Evolutionary conservation across 495 filamentous ascomycete species (phyloP), one percentile per base, ranked within the genome.

Genomic region (Aspergillus mulundensis): DNA sequence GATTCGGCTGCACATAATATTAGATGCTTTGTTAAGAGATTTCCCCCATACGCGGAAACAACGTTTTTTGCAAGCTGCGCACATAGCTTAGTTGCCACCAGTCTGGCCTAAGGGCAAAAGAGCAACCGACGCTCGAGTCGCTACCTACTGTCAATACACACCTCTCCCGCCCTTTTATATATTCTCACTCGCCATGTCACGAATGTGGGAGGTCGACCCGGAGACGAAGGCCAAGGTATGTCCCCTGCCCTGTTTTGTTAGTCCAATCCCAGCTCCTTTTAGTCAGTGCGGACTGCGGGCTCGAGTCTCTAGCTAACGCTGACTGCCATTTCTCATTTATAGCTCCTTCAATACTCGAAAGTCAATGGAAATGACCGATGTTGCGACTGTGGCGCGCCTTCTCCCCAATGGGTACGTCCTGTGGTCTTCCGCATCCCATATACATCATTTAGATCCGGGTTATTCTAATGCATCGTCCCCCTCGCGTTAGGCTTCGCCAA

Each of bases 181-280:
- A 50, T 28, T 50, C 19, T 38, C 53, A 43, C 47, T 24, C 60
- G 66, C 40, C 19, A 78, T 78, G 76, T 77, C 75, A 60, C 83
- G 81, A 66, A 92, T 95, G 89, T 97, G 93, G 93, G 93, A 97
- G 71, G 91, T 97, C 59, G 93, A 97, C 74, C 92, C 93, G 18
- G 92, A 96, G 76, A 96, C 91, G 32, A 84, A 88, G 74, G 86
- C 84, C 62, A 96, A 96, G 85, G 91, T 95, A 77, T 49, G 67
- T 51, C 12, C 5, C 25, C 21, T 42, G 24, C 52, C 30, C 21
- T 36, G 12, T 15, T 36, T 15, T 42, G 36, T 38, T 6, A 39
- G 7, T 20, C 11, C 16, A 32, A 21, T 44, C 34, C 45, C 30
- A 12, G n/a, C 14, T 40, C 10, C n/a, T 34, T 42, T 39, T 18